Evolutionary conservation across 2,329 filamentous ascomycete genomes (phyloP).

Genomic region (Colletotrichum spinosum): DNA sequence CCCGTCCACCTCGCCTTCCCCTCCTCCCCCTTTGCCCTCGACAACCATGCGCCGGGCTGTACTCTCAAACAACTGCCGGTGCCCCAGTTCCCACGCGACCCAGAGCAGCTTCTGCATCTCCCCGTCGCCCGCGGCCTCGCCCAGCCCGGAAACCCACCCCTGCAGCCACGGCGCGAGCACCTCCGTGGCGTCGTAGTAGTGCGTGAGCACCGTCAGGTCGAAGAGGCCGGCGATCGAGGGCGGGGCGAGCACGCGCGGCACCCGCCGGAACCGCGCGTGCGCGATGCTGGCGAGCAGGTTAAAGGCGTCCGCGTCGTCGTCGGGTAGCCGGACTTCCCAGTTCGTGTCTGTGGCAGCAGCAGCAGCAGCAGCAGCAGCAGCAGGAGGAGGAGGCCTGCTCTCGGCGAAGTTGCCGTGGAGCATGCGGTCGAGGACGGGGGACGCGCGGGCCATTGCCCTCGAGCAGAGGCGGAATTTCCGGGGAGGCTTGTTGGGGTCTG

Average conservation of each 20-base stretch:
- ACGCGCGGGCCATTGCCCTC: conserved; percentile 43
- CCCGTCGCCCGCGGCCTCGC: conserved; percentile 29
- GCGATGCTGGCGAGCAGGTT: conserved; percentile 47
- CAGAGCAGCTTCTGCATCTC: conserved; percentile 44
- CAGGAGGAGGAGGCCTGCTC: conserved; percentile 15
- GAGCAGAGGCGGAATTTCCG: conserved; percentile 43
- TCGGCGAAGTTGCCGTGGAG: conserved; percentile 44
- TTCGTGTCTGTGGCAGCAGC: conserved; percentile 9
- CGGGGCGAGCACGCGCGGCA: conserved; percentile 38
- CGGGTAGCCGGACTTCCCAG: conserved; percentile 45
- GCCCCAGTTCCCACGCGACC: conserved; percentile 48
- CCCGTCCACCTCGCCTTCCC: conserved; percentile 12
- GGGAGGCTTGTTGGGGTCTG: conserved; percentile 18
- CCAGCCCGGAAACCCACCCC: conserved; percentile 38
- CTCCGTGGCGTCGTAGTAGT: conserved; percentile 46
- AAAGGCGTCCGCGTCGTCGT: conserved; percentile 46
- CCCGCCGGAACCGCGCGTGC: conserved; percentile 43
- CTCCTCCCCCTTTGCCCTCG: conserved; percentile 36
- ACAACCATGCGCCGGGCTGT: conserved; percentile 42
- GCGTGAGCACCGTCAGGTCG: conserved; percentile 44
- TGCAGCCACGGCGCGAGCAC: conserved; percentile 43
- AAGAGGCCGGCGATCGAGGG: conserved; percentile 41
- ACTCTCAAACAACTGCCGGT: conserved; percentile 40
- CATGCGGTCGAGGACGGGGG: conserved; percentile 46
- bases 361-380: not conserved